Evolutionary conservation across 2,329 filamentous ascomycete species (phyloP), one percentile per base, ranked within the genome.

Genomic region (Alternaria gaisen): DNA sequence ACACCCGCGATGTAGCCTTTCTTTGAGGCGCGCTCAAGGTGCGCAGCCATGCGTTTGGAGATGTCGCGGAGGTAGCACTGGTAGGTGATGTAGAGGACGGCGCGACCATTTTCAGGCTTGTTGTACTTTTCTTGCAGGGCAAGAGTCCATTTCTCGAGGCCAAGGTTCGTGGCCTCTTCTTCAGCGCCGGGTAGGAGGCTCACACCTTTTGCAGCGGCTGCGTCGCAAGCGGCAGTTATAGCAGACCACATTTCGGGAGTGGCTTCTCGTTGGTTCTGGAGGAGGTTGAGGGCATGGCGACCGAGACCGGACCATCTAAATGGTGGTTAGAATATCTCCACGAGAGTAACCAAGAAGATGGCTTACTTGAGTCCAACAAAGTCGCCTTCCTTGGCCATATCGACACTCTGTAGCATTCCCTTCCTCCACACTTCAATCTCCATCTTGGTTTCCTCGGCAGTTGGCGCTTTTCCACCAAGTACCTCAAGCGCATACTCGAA

Each of bases 151-250:
- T 87, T 85, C 75, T 95, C 90, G 63, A 96, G 94, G 8, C 92
- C 92, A 6, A 85, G 82, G 79, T 97, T 92, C 30, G 95, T 85
- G 56, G 87, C 85, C 58, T 90, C 88, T 77, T 97, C 92, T 79
- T 97, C 94, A 1, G 93, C 94, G 65, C 96, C 92, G 64, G 97
- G 92, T 2, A 97, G 86, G 1, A 97, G 84, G 3, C 87, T 85
- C 3, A 97, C 87, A 24, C 89, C 87, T 53, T 89, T 88, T 38
- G 86, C 81, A 2, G 87, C 84, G 0, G 93, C 93, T 16, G 91
- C 85, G 47, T 88, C 82, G 79, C 93, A 96, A 65, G 96, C 89
- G 50, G 87, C 83, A 67, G 91, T 86, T 63, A 97, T 91, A 14
- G 91, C 90, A 14, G 85, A 80, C 53, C 86, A 84, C 71, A 97